Conservation (phyloP, 805 yeast species). For the Saturnispora mendoncae region DNA sequence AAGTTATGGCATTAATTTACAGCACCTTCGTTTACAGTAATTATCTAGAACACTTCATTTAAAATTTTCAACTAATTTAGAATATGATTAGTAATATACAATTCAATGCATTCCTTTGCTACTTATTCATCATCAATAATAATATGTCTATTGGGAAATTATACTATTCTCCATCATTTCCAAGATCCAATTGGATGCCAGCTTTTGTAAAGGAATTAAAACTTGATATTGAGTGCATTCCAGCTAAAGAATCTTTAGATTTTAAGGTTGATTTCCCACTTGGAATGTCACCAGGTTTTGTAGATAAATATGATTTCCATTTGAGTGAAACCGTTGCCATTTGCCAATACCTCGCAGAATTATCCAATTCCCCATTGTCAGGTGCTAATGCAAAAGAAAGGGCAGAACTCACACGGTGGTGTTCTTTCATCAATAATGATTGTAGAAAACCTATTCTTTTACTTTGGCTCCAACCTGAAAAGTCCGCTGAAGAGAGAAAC, state of each 20-base stretch:
- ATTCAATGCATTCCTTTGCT: no score
- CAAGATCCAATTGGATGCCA: slow-evolving; percentile 9
- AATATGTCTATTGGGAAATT: slow-evolving; percentile 11
- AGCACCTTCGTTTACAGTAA: no score
- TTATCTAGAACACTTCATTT: no score
- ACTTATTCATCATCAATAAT: no score
- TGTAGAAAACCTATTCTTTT: background rate
- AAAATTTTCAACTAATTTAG: no score
- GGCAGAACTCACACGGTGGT: slow-evolving; percentile 63
- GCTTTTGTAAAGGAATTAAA: slow-evolving; percentile 1
- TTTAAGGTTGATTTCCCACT: slow-evolving; percentile 6
- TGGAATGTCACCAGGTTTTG: slow-evolving; percentile 6
- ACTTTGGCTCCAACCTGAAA: background rate
- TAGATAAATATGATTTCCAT: slow-evolving; percentile 4
- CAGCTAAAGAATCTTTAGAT: background rate
- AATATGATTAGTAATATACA: no score
- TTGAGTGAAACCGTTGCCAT: slow-evolving; percentile 8
- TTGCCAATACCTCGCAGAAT: slow-evolving; percentile 1
- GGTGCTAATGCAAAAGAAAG: slow-evolving; percentile 57
- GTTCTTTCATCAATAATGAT: slow-evolving; percentile 64
- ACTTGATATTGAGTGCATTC: slow-evolving; percentile 1
- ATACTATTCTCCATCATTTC: background rate
- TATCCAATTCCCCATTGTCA: slow-evolving; percentile 28
- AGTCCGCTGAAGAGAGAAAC: background rate
- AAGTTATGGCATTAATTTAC: no score